Percentiles rank a stretch among this genome's conserved stretches.
These are phyloP conservation scores for Chaetomium globosum DNA, from an alignment of 2,329 filamentous ascomycete species.

Conservation along the genomic window DNA sequence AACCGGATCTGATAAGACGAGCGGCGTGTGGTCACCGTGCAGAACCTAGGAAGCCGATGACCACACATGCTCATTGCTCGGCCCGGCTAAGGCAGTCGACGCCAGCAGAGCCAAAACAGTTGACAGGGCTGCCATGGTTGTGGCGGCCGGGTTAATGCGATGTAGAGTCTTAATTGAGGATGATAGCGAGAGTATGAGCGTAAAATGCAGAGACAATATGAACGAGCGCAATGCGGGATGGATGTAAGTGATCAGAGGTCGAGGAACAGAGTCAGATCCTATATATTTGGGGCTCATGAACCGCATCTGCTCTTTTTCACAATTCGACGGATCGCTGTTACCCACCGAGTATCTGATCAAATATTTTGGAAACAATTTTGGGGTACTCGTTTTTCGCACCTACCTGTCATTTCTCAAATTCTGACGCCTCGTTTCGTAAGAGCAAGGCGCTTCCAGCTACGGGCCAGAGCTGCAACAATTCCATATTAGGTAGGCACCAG, in stretches of 20 bases:
- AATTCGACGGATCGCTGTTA: background rate
- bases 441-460: background rate
- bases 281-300: background rate
- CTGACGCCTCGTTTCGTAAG: background rate
- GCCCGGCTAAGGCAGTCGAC: conserved; percentile 40
- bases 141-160: background rate
- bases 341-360: too few relatives aligned
- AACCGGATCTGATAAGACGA: conserved; percentile 37
- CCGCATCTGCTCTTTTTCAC: background rate
- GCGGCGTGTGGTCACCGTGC: conserved; percentile 58
- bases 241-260: background rate
- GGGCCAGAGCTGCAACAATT: background rate
- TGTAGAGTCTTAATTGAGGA: background rate
- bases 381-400: too few relatives aligned
- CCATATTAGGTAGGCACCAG: too few relatives aligned
- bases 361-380: too few relatives aligned
- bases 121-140: conserved; percentile 33
- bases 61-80: conserved; percentile 49
- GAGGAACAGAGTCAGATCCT: background rate
- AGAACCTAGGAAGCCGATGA: conserved; percentile 53
- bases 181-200: background rate
- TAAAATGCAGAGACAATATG: background rate
- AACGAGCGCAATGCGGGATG: conserved; percentile 1
- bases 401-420: background rate
- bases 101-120: conserved; percentile 37